Evolutionary conservation across 805 yeast genomes (phyloP), one percentile per base, ranked within the genome.

Genomic region (Kazachstania psychrophila): DNA sequence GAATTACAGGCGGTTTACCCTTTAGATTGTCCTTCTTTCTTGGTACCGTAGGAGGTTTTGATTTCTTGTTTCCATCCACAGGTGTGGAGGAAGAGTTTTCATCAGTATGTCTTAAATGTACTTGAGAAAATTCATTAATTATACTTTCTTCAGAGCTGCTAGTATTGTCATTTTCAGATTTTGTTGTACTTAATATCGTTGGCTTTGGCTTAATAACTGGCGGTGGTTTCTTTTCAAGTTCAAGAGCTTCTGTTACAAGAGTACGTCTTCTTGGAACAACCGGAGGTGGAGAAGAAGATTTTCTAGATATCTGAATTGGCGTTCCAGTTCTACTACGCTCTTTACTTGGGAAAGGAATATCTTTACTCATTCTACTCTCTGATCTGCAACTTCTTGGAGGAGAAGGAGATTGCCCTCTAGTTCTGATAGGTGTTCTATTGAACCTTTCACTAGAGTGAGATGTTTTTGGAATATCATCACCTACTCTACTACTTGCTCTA

Each of bases 291-390:
- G 40, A 17, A 22, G 44, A 15, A 11, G 27, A 26, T n/a, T 30
- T 36, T 34, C 45, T 50, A 13, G 53, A 47, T 26, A 45, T 42
- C 8, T 45, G 33, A 7, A 41, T 40, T 17, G 58, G 48, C 11
- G 52, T 47, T 6, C 43, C 31, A 4, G 41, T 30, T 18, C 39
- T 32, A 23, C n/a, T n/a, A n/a, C 12, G 31, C 4, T 6, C 15
- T 10, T 18, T 28, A 12, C 22, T 19, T 28, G 31, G 31, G 4
- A 14, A 17, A 5, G 31, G 23, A 1, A 18, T 4, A 4, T 14
- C 23, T 11, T 19, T 17, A 9, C 23, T 22, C 6, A 14, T 11
- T 18, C n/a, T 14, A 11, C 23, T 17, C 5, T 12, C 18, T 7
- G 28, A 10, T 26, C 28, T 26, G n/a, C n/a, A n/a, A 15, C 28